phyloP scores from a whole-genome alignment of 768 basidiomycete species.

The Termitomyces sp. region DNA sequence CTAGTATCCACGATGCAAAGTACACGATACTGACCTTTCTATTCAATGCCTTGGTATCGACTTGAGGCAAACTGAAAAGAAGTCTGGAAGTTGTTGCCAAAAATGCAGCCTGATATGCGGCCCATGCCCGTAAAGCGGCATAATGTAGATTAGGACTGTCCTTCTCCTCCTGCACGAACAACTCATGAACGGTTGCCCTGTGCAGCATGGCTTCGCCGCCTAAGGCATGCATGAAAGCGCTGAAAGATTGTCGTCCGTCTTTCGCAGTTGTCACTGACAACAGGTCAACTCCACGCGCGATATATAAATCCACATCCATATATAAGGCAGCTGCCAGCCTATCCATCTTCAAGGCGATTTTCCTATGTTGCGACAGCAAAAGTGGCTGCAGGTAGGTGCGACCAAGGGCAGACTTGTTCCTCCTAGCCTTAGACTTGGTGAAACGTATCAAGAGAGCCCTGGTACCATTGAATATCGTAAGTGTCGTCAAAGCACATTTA shows the following conservation, averaged over 20 bases:
- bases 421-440: slow-evolving; percentile 9
- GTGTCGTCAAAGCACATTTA: slow-evolving; percentile 24
- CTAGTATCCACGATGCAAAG: not conserved
- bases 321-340: slow-evolving; percentile 33
- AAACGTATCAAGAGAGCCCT: slow-evolving; percentile 30
- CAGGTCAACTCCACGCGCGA: slow-evolving; percentile 34
- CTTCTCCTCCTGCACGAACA: slow-evolving; percentile 27
- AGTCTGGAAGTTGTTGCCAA: slow-evolving; percentile 14
- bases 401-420: slow-evolving; percentile 1
- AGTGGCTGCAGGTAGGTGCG: slow-evolving; percentile 25
- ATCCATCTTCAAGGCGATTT: slow-evolving; percentile 44
- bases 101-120: slow-evolving; percentile 30
- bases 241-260: slow-evolving; percentile 23
- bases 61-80: slow-evolving; percentile 10
- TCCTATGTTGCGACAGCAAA: slow-evolving; percentile 23
- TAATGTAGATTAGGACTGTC: slow-evolving; percentile 6
- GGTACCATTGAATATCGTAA: slow-evolving; percentile 35
- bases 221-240: slow-evolving; percentile 29
- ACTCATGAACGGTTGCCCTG: slow-evolving; percentile 17
- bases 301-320: slow-evolving; percentile 29
- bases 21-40: slow-evolving; percentile 19
- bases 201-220: slow-evolving; percentile 29
- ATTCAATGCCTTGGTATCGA: slow-evolving; percentile 21
- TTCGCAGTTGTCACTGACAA: slow-evolving; percentile 22
- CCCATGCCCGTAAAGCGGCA: slow-evolving; percentile 42